Base-by-base conservation (phyloP, 2,329 filamentous ascomycete genomes). In the Penicillium sp. region DNA sequence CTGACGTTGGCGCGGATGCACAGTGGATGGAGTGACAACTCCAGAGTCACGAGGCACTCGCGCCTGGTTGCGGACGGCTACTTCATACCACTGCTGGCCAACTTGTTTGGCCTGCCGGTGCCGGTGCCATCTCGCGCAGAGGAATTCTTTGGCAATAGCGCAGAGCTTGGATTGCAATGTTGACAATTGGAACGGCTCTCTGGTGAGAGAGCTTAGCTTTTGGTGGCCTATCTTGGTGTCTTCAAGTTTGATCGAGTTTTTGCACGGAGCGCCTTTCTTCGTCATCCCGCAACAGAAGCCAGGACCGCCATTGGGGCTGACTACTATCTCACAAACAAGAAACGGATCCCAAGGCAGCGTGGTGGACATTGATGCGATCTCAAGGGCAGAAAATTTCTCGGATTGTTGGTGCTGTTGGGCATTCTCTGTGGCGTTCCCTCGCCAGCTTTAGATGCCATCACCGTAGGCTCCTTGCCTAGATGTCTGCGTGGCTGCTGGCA, bases 351-450 rank as follows among this genome's bases (percentile, higher is more conserved):
- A 32, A 13, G 31, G 31, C 31, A 32, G 31, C 11, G 10, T 32
- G 11, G 31, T 32, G 10, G 31, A 5, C 8, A 32, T 32, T 13
- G 11, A 9, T 4, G 8, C 10, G 31, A 8, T 13, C 9, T 10
- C 31, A 32, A 32, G 3, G 31, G 31, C 31, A 32, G 31, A 47
- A 40, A 40, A 40, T 16, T 9, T 4, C 18, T 21, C 38, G 38
- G 38, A 40, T 54, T 62, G 64, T n/a, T 16, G 38, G 11, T 40
- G 38, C 11, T n/a, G 38, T 18, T 40, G 38, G n/a, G 38, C 38
- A 40, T 40, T 10, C n/a, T 18, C n/a, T 36, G 38, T 10, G n/a
- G 38, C n/a, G 38, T 40, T 40, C 38, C 38, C 14, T 16, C 38
- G 38, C 38, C n/a, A 40, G 38, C 38, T 40, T 40, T 40, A 40